These are phyloP conservation scores for Xylaria sp. DNA, from an alignment of 2,329 filamentous ascomycete genomes.

Conservation along the genomic window DNA sequence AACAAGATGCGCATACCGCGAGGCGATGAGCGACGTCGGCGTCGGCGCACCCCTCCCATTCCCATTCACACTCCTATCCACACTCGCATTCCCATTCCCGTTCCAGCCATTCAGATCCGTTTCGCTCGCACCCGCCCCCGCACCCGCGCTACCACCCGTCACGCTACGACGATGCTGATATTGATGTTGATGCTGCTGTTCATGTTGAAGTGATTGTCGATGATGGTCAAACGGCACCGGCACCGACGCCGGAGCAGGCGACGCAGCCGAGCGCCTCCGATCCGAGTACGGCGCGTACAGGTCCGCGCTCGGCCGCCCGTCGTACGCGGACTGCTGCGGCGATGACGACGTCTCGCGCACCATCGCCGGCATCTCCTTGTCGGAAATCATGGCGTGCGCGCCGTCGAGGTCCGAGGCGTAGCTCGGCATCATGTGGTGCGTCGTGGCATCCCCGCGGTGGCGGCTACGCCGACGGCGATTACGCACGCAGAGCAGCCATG, in stretches of 20 bases:
- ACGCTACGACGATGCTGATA: conserved; percentile 16
- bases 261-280: conserved; percentile 31
- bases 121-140: conserved; percentile 25
- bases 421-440: conserved; percentile 42
- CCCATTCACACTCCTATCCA: conserved; percentile 2
- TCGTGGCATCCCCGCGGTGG: conserved; percentile 41
- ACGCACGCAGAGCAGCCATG: conserved; percentile 58
- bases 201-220: too few relatives aligned
- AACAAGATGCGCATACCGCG: conserved; percentile 62
- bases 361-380: conserved; percentile 46
- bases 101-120: conserved; percentile 30
- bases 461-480: conserved; percentile 54
- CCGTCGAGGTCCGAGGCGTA: conserved; percentile 43
- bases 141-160: background rate
- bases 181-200: background rate
- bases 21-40: conserved; percentile 30
- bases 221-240: too few relatives aligned
- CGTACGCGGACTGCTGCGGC: conserved; percentile 37
- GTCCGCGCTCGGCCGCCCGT: conserved; percentile 32
- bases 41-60: conserved; percentile 16
- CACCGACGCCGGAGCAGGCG: conserved; percentile 15
- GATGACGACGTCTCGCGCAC: conserved; percentile 36
- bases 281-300: conserved; percentile 52
- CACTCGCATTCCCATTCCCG: background rate
- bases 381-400: conserved; percentile 55